phyloP scores from a whole-genome alignment of 805 yeast genomes.

The Pichia nanzhaoensis region DNA sequence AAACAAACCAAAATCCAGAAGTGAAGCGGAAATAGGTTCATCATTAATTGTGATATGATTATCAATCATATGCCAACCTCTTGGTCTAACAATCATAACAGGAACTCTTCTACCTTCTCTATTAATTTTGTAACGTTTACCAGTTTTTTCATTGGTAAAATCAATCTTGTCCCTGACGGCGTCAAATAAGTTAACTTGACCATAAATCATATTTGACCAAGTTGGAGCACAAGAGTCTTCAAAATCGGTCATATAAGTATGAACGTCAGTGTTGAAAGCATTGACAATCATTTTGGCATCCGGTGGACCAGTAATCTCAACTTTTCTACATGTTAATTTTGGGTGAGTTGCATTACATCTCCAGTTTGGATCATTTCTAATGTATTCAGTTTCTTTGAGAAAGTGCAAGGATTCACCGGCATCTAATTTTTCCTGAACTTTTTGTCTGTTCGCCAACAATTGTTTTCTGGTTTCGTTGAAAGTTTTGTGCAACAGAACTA shows the following conservation, averaged over 20 bases:
- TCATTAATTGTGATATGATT: constrained; percentile 65
- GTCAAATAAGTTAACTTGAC: constrained; percentile 73
- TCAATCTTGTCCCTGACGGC: constrained; percentile 65
- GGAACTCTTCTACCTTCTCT: constrained; percentile 55
- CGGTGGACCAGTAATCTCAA: constrained; percentile 83
- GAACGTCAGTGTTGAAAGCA: constrained; percentile 71
- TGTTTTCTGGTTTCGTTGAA: constrained; percentile 57
- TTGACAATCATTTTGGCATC: constrained; percentile 79
- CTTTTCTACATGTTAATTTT: constrained; percentile 67
- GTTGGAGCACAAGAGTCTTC: constrained; percentile 84
- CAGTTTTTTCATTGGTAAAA: constrained; percentile 34
- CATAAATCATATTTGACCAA: constrained; percentile 72
- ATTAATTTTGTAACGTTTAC: constrained; percentile 34
- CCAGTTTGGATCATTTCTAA: constrained; percentile 71
- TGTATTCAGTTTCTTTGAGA: constrained; percentile 58
- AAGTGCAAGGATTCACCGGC: constrained; percentile 56
- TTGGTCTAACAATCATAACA: constrained; percentile 75
- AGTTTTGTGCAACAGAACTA: constrained; percentile 66
- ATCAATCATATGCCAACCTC: constrained; percentile 85
- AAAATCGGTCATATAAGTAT: constrained; percentile 81
- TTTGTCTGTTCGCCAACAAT: constrained; percentile 55
- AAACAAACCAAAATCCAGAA: constrained; percentile 72
- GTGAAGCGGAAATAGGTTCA: constrained; percentile 71
- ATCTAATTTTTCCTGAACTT: constrained; percentile 56
- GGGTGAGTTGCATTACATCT: constrained; percentile 67